phyloP scores from a whole-genome alignment of 2,329 filamentous ascomycete species.

The Pseudogymnoascus sp. region DNA sequence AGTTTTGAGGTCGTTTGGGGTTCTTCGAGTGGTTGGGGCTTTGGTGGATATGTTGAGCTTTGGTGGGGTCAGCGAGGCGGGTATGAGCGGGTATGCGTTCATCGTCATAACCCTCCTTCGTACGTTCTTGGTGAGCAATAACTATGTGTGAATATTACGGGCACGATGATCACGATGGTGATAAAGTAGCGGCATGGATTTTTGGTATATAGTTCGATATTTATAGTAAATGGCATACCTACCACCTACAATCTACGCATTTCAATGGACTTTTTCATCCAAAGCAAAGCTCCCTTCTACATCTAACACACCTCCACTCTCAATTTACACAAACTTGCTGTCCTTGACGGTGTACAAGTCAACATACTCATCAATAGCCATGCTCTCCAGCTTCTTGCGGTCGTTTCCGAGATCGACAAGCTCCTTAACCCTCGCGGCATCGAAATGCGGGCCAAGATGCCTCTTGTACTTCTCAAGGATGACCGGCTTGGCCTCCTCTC shows the following conservation, averaged over 20 bases:
- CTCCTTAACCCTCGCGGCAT: slow-evolving; percentile 67
- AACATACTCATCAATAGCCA: slow-evolving; percentile 87
- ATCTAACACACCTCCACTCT: neutral
- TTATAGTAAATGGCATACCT: slow-evolving; percentile 3
- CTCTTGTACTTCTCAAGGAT: slow-evolving; percentile 93
- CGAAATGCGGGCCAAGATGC: slow-evolving; percentile 78
- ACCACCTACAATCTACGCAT: neutral
- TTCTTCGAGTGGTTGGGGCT: neutral
- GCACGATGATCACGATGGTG: neutral
- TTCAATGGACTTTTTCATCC: neutral
- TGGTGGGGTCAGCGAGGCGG: neutral
- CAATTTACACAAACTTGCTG: slow-evolving; percentile 45
- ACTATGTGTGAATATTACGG: neutral
- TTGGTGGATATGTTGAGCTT: neutral
- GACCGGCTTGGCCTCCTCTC: slow-evolving; percentile 96
- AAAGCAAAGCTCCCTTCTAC: neutral
- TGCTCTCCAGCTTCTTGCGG: slow-evolving; percentile 63
- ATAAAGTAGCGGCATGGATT: neutral
- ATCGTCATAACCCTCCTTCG: neutral
- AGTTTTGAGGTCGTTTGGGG: too few relatives aligned
- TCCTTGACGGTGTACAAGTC: slow-evolving; percentile 65
- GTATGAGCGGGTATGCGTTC: neutral
- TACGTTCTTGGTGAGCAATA: neutral
- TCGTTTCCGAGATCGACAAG: slow-evolving; percentile 74
- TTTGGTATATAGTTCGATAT: neutral